These are phyloP conservation scores for Nakaseomyces glabratus DNA, from an alignment of 1,139 yeast genomes.

Conservation along the genomic window DNA sequence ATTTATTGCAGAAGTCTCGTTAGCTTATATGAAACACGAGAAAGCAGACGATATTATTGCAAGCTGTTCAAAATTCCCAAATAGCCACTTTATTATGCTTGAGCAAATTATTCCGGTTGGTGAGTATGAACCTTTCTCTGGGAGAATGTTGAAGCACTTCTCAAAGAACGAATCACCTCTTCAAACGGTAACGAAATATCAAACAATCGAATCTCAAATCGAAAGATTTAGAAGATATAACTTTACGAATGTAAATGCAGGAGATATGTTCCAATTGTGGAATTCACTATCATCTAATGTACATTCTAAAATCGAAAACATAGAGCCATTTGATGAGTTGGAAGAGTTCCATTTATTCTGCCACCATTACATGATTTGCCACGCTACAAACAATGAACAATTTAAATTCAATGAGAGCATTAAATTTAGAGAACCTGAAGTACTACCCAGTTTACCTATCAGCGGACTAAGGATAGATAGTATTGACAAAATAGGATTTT, in stretches of 20 bases:
- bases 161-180: slow-evolving; percentile 59
- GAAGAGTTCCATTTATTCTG: slow-evolving; percentile 73
- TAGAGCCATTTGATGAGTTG: slow-evolving; percentile 76
- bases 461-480: not conserved
- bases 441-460: not conserved
- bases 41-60: slow-evolving; percentile 59
- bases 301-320: slow-evolving; percentile 38
- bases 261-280: slow-evolving; percentile 53
- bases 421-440: slow-evolving; percentile 7
- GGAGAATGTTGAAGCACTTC: slow-evolving; percentile 69
- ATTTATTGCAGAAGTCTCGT: slow-evolving; percentile 74
- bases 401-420: slow-evolving; percentile 13
- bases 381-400: slow-evolving; percentile 42
- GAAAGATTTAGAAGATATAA: slow-evolving; percentile 43
- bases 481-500: not conserved
- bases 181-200: slow-evolving; percentile 53
- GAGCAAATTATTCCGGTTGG: slow-evolving; percentile 71
- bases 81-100: slow-evolving; percentile 54
- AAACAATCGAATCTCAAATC: slow-evolving; percentile 42
- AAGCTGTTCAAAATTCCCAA: slow-evolving; percentile 38
- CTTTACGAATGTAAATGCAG: slow-evolving; percentile 43
- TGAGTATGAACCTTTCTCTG: slow-evolving; percentile 54
- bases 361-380: slow-evolving; percentile 65
- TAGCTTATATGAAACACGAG: slow-evolving; percentile 68
- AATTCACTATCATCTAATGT: slow-evolving; percentile 35